phyloP scores from a whole-genome alignment of 495 filamentous ascomycete species.

The Aspergillus conjunctus region DNA sequence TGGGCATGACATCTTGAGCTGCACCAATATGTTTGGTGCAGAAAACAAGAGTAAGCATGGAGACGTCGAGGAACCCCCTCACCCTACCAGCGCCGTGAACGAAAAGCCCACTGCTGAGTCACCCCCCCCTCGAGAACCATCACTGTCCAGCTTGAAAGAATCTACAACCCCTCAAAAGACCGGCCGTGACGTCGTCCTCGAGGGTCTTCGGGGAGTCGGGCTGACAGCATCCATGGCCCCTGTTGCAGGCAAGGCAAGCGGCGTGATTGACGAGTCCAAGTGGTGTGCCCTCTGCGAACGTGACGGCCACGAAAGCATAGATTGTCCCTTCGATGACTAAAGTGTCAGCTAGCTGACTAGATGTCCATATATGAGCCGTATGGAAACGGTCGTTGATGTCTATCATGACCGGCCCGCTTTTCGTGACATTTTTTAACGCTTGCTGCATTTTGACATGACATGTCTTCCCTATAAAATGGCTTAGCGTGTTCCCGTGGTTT shows the following conservation, averaged over 20 bases:
- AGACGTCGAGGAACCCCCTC: conserved; percentile 19
- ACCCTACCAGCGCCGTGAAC: conserved; percentile 13
- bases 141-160: conserved; percentile 22
- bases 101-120: conserved; percentile 30
- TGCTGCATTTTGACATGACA: conserved; percentile 21
- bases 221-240: conserved; percentile 42
- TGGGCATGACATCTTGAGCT: conserved; percentile 94
- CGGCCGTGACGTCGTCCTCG: conserved; percentile 56
- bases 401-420: conserved; percentile 1
- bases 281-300: conserved; percentile 98
- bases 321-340: conserved; percentile 91
- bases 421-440: conserved; percentile 7
- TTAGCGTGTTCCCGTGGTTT: conserved; percentile 17
- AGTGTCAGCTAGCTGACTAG: neutral
- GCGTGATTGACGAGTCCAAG: conserved; percentile 76
- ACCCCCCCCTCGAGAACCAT: conserved; percentile 20
- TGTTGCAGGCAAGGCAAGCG: conserved; percentile 78
- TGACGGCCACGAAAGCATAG: conserved; percentile 93
- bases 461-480: conserved; percentile 16
- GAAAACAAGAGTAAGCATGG: conserved; percentile 32
- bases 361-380: conserved; percentile 19
- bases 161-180: conserved; percentile 38
- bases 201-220: conserved; percentile 65
- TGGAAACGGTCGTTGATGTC: conserved; percentile 7
- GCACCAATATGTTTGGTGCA: conserved; percentile 79